These are phyloP conservation scores for Dendrocalamus sinicus DNA, from an alignment of 176 grass and related monocot genomes.

Conservation along the genomic window DNA sequence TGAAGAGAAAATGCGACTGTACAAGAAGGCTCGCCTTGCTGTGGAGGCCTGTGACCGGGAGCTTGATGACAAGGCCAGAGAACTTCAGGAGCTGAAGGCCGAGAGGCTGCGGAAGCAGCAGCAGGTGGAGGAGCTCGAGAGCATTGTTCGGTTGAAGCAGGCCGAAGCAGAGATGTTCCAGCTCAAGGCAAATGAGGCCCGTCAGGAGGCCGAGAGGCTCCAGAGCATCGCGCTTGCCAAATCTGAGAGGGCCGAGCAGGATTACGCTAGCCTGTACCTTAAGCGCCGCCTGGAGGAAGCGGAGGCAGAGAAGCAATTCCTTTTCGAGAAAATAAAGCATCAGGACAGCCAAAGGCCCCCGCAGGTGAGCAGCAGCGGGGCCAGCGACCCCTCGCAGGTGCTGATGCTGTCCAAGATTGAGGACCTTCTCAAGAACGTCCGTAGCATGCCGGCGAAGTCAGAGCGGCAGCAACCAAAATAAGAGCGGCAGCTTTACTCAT, in stretches of 20 bases:
- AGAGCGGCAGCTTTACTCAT: background rate
- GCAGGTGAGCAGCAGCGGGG: conserved; percentile 29
- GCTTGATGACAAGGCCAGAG: conserved; percentile 81
- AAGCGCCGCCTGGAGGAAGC: conserved; percentile 96
- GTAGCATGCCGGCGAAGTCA: conserved; percentile 53
- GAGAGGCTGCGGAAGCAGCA: conserved; percentile 76
- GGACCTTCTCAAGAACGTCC: conserved; percentile 89
- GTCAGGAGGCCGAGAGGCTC: conserved; percentile 85
- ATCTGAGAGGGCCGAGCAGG: conserved; percentile 91
- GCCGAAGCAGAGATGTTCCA: conserved; percentile 98
- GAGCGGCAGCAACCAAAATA: conserved; percentile 62
- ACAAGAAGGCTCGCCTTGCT: conserved; percentile 69
- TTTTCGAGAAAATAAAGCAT: conserved; percentile 93
- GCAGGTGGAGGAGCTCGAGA: conserved; percentile 94
- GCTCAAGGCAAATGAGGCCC: conserved; percentile 86
- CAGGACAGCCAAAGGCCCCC: conserved; percentile 68
- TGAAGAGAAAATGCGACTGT: conserved; percentile 84
- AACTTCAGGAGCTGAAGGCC: conserved; percentile 68
- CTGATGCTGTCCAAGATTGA: conserved; percentile 91
- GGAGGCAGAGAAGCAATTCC: conserved; percentile 94
- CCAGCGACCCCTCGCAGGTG: conserved; percentile 54
- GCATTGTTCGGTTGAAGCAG: conserved; percentile 86
- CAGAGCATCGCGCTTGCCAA: conserved; percentile 90
- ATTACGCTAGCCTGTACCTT: conserved; percentile 94
- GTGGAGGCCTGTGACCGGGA: conserved; percentile 81